Evolutionary conservation across 495 filamentous ascomycete species (phyloP).

Genomic region (Glarea lozoyensis): DNA sequence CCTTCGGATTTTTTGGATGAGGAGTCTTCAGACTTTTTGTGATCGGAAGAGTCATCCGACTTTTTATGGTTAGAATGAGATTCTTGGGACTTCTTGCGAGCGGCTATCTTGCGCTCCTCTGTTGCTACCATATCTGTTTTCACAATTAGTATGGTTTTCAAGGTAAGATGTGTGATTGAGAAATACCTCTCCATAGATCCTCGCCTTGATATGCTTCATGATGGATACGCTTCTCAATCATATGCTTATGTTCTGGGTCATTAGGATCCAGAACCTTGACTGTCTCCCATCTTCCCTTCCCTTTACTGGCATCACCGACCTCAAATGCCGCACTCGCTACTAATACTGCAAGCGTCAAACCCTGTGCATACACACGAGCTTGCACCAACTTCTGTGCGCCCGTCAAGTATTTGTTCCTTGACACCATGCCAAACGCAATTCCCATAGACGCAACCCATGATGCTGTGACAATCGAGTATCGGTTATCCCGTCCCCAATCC

Average conservation of each 20-base stretch:
- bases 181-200: constrained; percentile 78
- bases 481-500: constrained; percentile 63
- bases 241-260: constrained; percentile 60
- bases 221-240: constrained; percentile 63
- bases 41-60: too few species aligned
- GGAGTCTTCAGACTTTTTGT: too few species aligned
- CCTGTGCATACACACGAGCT: constrained; percentile 97
- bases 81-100: constrained; percentile 40
- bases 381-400: constrained; percentile 89
- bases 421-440: constrained; percentile 64
- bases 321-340: constrained; percentile 84
- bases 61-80: not conserved
- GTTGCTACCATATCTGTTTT: constrained; percentile 61
- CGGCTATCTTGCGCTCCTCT: constrained; percentile 59
- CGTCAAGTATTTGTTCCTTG: constrained; percentile 66
- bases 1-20: too few species aligned
- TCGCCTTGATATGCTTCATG: constrained; percentile 67
- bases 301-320: constrained; percentile 69
- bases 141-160: not conserved
- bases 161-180: not conserved
- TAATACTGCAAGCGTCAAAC: constrained; percentile 80
- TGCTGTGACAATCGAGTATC: constrained; percentile 80
- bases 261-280: constrained; percentile 63
- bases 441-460: constrained; percentile 82
- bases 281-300: constrained; percentile 67